A percentile compares a stretch with the other conserved stretches of the same genome.
Conservation (phyloP, 2,329 filamentous ascomycete species). For the Fusarium penzigii region DNA sequence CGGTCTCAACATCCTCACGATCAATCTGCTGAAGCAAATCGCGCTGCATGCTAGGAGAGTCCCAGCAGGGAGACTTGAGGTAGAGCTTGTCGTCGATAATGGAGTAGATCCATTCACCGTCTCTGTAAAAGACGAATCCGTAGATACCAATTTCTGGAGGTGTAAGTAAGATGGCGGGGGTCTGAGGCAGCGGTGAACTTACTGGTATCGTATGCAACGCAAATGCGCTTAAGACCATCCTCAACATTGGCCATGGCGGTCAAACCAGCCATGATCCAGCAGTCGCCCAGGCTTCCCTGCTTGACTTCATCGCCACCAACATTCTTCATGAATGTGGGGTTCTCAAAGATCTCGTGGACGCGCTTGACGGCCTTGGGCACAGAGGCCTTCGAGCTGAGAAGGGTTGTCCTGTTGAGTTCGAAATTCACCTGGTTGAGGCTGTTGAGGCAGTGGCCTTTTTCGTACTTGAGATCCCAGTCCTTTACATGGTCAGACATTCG, state of each 20-base stretch:
- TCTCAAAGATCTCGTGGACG: constrained; percentile 73
- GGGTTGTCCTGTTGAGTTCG: constrained; percentile 47
- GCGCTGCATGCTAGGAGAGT: constrained; percentile 74
- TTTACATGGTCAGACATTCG: constrained; percentile 28
- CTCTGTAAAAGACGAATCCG: constrained; percentile 84
- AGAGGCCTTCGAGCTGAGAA: constrained; percentile 47
- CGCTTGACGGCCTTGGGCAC: constrained; percentile 76
- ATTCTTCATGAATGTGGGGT: constrained; percentile 66
- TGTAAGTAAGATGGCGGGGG: constrained; percentile 8
- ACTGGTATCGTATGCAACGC: constrained; percentile 71
- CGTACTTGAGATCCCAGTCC: constrained; percentile 70
- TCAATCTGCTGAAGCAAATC: constrained; percentile 75
- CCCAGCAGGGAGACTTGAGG: constrained; percentile 78
- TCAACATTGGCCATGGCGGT: constrained; percentile 75
- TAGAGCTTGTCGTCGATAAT: constrained; percentile 92
- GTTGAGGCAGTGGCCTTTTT: constrained; percentile 57
- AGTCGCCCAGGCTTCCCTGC: constrained; percentile 77
- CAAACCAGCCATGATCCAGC: constrained; percentile 79
- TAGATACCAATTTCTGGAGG: constrained; percentile 70
- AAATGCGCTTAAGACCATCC: constrained; percentile 69
- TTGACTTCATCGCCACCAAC: constrained; percentile 74
- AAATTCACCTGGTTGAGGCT: constrained; percentile 53
- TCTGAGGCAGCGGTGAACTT: constrained; percentile 23
- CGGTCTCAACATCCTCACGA: constrained; percentile 69
- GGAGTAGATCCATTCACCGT: constrained; percentile 89